Conservation (phyloP, 257 asterid genomes). For the Fraxinus excelsior region DNA sequence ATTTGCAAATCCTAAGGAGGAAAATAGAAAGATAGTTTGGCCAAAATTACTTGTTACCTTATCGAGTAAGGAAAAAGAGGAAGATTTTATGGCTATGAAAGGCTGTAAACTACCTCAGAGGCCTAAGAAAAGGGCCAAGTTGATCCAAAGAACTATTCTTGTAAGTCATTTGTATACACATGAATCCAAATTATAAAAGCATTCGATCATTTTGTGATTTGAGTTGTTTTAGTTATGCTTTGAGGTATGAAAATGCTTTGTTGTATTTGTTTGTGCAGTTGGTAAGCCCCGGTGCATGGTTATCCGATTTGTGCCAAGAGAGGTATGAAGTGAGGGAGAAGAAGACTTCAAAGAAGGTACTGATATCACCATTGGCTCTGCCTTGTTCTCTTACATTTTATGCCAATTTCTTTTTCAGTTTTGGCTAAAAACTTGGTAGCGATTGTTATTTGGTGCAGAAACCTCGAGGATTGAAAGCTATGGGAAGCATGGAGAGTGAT, state of each 20-base stretch:
- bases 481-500: conserved; percentile 76
- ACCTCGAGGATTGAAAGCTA: conserved; percentile 72
- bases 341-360: conserved; percentile 66
- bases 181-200: background rate
- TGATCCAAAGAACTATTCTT: conserved; percentile 63
- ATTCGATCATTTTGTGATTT: background rate
- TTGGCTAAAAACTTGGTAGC: background rate
- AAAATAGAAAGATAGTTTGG: conserved; percentile 57
- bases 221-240: background rate
- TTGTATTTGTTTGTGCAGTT: conserved; percentile 24
- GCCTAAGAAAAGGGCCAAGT: conserved; percentile 79
- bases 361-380: background rate
- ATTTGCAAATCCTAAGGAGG: conserved; percentile 52
- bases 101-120: conserved; percentile 85
- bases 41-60: conserved; percentile 64
- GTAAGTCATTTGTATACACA: conserved; percentile 35
- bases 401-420: background rate
- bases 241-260: background rate
- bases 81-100: conserved; percentile 79
- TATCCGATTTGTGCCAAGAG: conserved; percentile 70
- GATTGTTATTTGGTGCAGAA: conserved; percentile 38
- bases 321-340: conserved; percentile 87
- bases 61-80: conserved; percentile 78
- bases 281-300: conserved; percentile 76
- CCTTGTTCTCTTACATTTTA: background rate